Evolutionary conservation across 192 early-diverging fungal species (phyloP), one percentile per base, ranked within the genome.

Genomic region (Rhizoclosmatium globosum): DNA sequence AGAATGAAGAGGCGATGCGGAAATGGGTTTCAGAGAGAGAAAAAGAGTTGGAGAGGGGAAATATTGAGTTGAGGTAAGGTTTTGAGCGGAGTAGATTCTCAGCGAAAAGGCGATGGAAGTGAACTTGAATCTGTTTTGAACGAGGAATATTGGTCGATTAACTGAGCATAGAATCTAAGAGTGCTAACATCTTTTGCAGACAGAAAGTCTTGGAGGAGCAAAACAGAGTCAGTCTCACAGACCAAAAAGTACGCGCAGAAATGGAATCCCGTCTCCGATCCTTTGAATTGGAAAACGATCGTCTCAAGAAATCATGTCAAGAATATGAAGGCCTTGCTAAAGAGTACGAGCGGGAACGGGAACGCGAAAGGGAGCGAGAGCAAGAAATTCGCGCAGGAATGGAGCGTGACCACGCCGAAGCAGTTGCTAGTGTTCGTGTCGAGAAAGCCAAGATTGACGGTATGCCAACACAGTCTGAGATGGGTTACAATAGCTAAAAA

Each of bases 401-500:
- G 42, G 84, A 83, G 70, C 62, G 75, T 72, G 82, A 89, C 50
- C 80, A 86, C 64, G 21, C 81, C 3, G 46, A 45, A 19, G 11
- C 80, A 4, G n/a, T 84, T 21, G 79, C 79, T 2, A 50, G 45
- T 53, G 78, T 85, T 31, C 77, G 87, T 43, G 69, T 87, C n/a
- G 86, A 88, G 47, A 70, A 68, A 53, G 74, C 82, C 1, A 82
- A 78, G 67, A 42, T 87, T 3, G 83, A 88, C 74, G 77, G 86
- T 81, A 45, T 21, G 78, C 21, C 23, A 64, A 17, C 41, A 64
- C 41, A 21, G 6, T 64, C 21, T 31, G 0, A n/a, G n/a, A n/a
- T n/a, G n/a, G n/a, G n/a, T n/a, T n/a, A n/a, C n/a, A n/a, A n/a
- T 21, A 64, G 62, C 68, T 13, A 78, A 85, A 64, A 74, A 70